Evolutionary conservation across 1,139 yeast genomes (phyloP), one percentile per base, ranked within the genome.

Genomic region (Schwanniomyces etchellsii): DNA sequence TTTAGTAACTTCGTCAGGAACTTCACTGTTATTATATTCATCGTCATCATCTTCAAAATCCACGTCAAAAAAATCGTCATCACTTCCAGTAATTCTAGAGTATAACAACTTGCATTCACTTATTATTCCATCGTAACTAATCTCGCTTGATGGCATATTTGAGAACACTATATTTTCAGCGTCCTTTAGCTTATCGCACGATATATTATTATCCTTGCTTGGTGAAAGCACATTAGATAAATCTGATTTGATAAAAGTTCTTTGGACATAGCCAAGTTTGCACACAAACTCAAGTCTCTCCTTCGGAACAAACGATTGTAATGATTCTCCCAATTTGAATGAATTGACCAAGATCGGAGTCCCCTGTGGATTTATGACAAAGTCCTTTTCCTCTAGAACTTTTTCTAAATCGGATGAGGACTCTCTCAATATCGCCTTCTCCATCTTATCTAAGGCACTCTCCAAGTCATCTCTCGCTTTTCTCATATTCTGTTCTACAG

Each of bases 51-150:
- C 97, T 57, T 89, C 97, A 50, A 89, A 89, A 56, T 89, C 97
- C 21, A 89, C 86, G 55, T 86, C 96, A 48, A 89, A 89, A 58
- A 89, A 89, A 55, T 89, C 97, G 44, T 89, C 97, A 50, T 84
- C 94, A 4, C 94, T 74, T 3, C 97, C 97, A 4, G 93, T 93
- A 39, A 89, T 76, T 37, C 72, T 67, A 36, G 76, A 78, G 52
- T 84, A 91, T 26, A 89, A 54, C 15, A 74, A 62, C 47, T 78
- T 80, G n/a, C 89, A 88, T 38, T 85, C 91, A 5, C 88, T 75
- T 16, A 89, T 75, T 7, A 83, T 74, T 17, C 96, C 97, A 52
- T 89, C 97, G 53, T 88, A 89, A 28, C 95, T 81, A 26, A 89
- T 73, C 48, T 89, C 97, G 9, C 83, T 64, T 1, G 89, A 74